Percentiles rank a stretch among this genome's conserved stretches.
Evolutionary conservation across 257 asterid genomes (phyloP).

Genomic region (Handroanthus guayacan): DNA sequence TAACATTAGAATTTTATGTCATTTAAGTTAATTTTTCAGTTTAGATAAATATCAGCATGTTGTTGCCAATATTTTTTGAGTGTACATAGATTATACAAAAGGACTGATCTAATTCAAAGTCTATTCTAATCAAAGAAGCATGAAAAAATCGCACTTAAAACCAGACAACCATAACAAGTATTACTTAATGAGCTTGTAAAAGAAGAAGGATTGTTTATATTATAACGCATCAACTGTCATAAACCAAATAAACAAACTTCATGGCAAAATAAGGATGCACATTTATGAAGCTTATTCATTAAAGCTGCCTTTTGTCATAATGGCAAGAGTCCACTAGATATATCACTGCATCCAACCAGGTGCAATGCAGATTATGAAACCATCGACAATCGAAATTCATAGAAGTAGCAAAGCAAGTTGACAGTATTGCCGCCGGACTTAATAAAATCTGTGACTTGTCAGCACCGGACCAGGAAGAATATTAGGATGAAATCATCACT

Average conservation of each 20-base stretch:
- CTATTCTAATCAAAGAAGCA: conserved; percentile 3
- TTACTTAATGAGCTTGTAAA: conserved; percentile 8
- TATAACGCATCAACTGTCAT: background rate
- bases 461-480: conserved; percentile 16
- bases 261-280: background rate
- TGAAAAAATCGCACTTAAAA: background rate
- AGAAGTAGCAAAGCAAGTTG: background rate
- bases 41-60: background rate
- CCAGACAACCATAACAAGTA: background rate
- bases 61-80: conserved; percentile 1
- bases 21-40: conserved; percentile 14
- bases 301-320: conserved; percentile 7
- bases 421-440: conserved; percentile 19
- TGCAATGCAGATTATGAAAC: conserved; percentile 17
- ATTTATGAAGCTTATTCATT: conserved; percentile 8
- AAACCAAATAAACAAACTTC: conserved; percentile 9
- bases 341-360: conserved; percentile 10
- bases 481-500: conserved; percentile 42
- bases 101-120: conserved; percentile 21
- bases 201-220: background rate
- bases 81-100: background rate
- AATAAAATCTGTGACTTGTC: conserved; percentile 7
- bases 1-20: conserved; percentile 7
- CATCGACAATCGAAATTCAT: conserved; percentile 16
- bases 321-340: conserved; percentile 18